Conservation (phyloP, 192 early-diverging fungal genomes). For the Coemansia sp. region DNA sequence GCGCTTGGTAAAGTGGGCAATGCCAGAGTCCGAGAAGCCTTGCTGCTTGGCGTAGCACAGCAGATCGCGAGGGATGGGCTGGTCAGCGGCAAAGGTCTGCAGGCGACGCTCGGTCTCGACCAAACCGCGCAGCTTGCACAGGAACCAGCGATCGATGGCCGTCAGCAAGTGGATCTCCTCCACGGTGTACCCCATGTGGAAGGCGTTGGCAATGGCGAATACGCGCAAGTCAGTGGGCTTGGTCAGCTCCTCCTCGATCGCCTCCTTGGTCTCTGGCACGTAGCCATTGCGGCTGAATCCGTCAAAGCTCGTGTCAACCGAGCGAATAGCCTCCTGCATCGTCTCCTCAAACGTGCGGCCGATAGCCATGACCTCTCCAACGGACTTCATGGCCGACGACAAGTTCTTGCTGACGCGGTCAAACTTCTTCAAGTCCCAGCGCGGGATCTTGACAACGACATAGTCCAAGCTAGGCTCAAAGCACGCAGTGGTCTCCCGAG, state of each 20-base stretch:
- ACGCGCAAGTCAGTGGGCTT: constrained; percentile 92
- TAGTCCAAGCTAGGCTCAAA: constrained; percentile 98
- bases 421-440: constrained; percentile 97
- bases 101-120: constrained; percentile 76
- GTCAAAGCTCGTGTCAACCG: constrained; percentile 82
- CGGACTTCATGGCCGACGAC: constrained; percentile 92
- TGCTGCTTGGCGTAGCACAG: constrained; percentile 85
- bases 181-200: constrained; percentile 90
- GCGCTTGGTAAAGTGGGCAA: constrained; percentile 61
- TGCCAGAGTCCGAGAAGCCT: constrained; percentile 86
- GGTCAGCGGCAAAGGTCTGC: constrained; percentile 41
- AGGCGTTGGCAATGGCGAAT: constrained; percentile 94
- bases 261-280: constrained; percentile 55
- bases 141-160: constrained; percentile 96
- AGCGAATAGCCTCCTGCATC: constrained; percentile 93
- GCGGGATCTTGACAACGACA: constrained; percentile 78
- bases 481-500: constrained; percentile 92
- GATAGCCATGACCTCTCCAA: constrained; percentile 98
- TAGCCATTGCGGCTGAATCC: constrained; percentile 77
- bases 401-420: constrained; percentile 87
- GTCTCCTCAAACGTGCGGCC: constrained; percentile 98
- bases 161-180: constrained; percentile 90
- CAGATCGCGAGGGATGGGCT: constrained; percentile 58
- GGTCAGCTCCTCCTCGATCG: constrained; percentile 84
- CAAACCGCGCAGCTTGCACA: constrained; percentile 89